Evolutionary conservation across 2,329 filamentous ascomycete species (phyloP).

Genomic region (Ambrosiella beaveri): DNA sequence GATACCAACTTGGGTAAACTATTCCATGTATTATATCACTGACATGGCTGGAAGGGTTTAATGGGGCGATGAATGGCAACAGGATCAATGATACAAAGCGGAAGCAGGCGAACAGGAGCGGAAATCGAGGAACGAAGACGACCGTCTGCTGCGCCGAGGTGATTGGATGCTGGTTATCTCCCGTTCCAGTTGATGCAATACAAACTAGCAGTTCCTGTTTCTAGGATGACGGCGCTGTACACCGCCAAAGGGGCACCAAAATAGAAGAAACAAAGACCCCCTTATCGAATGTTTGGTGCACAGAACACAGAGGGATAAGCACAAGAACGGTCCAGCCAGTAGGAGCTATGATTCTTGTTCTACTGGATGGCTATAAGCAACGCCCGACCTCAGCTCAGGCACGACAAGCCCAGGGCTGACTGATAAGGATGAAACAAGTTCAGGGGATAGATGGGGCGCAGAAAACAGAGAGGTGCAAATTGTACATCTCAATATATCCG

Average conservation of each 20-base stretch:
- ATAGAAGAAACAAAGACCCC: neutral
- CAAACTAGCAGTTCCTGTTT: neutral
- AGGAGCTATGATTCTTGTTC: neutral
- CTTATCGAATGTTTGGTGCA: neutral
- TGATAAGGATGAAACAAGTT: conserved; percentile 7
- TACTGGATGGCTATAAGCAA: neutral
- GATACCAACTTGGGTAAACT: neutral
- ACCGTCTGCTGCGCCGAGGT: neutral
- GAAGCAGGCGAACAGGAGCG: neutral
- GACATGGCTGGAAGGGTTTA: neutral
- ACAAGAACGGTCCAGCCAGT: too few relatives aligned
- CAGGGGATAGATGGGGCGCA: neutral
- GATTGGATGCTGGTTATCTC: neutral
- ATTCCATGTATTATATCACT: neutral
- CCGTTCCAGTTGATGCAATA: neutral
- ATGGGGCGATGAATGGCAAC: neutral
- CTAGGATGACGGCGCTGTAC: neutral
- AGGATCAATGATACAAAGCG: neutral
- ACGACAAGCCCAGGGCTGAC: neutral
- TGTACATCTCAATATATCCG: too few relatives aligned
- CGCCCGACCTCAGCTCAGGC: neutral
- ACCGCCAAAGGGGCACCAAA: neutral
- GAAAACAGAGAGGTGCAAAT: neutral
- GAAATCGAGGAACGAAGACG: neutral
- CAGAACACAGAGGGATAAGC: neutral